Conservation (phyloP, 1,284 basidiomycete genomes). For the Tilletiaria anomala region DNA sequence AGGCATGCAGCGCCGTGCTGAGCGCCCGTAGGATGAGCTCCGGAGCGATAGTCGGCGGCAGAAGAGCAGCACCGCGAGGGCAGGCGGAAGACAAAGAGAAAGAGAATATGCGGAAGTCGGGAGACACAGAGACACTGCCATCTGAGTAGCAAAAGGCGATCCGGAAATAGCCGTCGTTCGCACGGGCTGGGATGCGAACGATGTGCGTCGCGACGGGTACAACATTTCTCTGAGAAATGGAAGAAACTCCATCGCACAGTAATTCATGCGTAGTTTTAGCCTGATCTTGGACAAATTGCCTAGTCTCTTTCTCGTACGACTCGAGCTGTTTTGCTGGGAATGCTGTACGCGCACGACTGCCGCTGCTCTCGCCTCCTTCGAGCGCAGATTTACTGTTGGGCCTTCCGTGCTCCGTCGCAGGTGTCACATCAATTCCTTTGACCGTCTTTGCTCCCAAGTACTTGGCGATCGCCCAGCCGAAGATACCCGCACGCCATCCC, state of each 20-base stretch:
- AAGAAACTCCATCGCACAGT: no score
- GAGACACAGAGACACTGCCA: constrained; percentile 9
- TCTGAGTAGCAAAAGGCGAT: constrained; percentile 4
- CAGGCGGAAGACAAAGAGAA: constrained; percentile 22
- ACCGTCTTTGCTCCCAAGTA: constrained; percentile 14
- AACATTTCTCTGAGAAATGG: no score
- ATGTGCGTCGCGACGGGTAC: constrained; percentile 12
- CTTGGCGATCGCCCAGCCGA: constrained; percentile 19
- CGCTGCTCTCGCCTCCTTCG: no score
- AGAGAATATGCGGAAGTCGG: constrained; percentile 22
- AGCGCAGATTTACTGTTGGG: no score
- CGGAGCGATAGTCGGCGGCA: constrained; percentile 22
- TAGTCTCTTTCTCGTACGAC: no score
- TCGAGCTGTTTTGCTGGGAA: no score
- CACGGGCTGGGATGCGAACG: constrained; percentile 16
- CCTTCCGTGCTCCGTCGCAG: no score
- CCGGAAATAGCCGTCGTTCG: constrained; percentile 26
- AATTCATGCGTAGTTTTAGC: no score
- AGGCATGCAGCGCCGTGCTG: constrained; percentile 11
- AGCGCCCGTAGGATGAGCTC: constrained; percentile 20
- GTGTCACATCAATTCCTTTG: constrained; percentile 20
- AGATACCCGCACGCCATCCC: constrained; percentile 22
- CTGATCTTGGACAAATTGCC: no score
- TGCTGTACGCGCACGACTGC: no score
- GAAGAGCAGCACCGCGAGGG: constrained; percentile 17